phyloP scores from a whole-genome alignment of 2,329 filamentous ascomycete genomes.

The Nemania bipapillata region DNA sequence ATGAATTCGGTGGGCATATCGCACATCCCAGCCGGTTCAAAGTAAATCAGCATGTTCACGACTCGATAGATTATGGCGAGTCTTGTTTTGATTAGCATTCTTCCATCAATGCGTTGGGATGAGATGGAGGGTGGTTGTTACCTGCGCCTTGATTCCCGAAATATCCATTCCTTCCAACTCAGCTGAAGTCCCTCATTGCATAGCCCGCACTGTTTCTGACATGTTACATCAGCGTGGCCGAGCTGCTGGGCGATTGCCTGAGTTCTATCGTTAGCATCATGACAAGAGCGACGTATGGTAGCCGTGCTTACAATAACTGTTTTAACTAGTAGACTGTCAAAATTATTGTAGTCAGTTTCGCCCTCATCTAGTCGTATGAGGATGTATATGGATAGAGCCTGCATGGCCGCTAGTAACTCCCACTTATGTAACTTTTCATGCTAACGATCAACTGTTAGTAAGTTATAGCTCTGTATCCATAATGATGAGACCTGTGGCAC shows the following conservation, averaged over 20 bases:
- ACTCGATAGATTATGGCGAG: slow-evolving; percentile 55
- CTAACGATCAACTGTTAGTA: slow-evolving; percentile 42
- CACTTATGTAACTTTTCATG: slow-evolving; percentile 50
- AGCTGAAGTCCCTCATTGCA: slow-evolving; percentile 41
- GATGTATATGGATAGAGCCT: slow-evolving; percentile 58
- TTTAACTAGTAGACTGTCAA: slow-evolving; percentile 53
- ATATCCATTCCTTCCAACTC: slow-evolving; percentile 57
- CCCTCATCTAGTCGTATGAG: slow-evolving; percentile 58
- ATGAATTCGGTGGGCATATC: not conserved
- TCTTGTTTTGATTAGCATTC: slow-evolving; percentile 46
- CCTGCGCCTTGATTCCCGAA: slow-evolving; percentile 55
- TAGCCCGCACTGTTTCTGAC: slow-evolving; percentile 35
- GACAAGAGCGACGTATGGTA: not conserved
- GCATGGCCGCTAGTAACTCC: slow-evolving; percentile 56
- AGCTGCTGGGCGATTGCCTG: slow-evolving; percentile 35
- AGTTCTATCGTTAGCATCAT: not conserved
- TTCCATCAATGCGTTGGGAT: slow-evolving; percentile 14
- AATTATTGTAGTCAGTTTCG: slow-evolving; percentile 57
- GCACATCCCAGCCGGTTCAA: slow-evolving; percentile 55
- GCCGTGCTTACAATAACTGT: slow-evolving; percentile 51
- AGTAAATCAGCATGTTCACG: slow-evolving; percentile 57
- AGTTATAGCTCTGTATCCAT: not conserved
- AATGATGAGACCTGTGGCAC: slow-evolving; percentile 41
- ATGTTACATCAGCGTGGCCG: slow-evolving; percentile 30
- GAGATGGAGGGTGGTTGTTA: slow-evolving; percentile 28